Base-by-base conservation (phyloP, 169 alveolate genomes). In the Eimeria maxima region DNA sequence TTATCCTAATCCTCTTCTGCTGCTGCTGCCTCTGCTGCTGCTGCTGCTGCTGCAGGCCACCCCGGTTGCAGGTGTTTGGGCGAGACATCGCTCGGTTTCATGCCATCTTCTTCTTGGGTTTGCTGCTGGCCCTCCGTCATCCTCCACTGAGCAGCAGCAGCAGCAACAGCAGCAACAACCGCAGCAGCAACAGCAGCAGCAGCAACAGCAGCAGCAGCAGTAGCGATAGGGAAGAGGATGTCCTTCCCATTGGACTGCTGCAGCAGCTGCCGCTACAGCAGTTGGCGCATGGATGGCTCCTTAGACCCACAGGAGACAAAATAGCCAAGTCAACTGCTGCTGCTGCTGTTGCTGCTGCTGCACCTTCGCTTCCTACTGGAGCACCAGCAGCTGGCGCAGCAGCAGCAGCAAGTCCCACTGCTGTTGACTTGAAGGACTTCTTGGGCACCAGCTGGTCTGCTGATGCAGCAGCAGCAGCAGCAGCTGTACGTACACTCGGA, bases 241-340 rank as follows among this genome's bases (percentile, higher is more conserved):
- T 73, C 22, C 84, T 73, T 20, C 47, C 84, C 3, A 22, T 18
- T 73, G 50, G 8, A 7, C 47, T 73, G 84, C 84, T 73, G 84
- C 84, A 73, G 84, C 84, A 29, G 84, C 84, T 73, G 38, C 84
- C 84, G 84, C 55, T 73, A 55, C 84, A 73, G 84, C 84, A 73
- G 47, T 14, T 73, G 47, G 84, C 84, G 1, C 84, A 73, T 73
- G 84, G 84, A 55, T 73, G 84, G 84, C 84, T 73, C 84, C 84
- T 73, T 38, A 73, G 84, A 18, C 84, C 84, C 53, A 6, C 84
- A 7, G 84, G 84, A 38, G 45, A 27, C 47, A 73, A 73, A 18
- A 38, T 73, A n/a, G 84, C 84, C 84, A 73, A 73, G 20, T 73
- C 84, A 38, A 73, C 84, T 27, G 84, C 84, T n/a, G 84, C 84